These are phyloP conservation scores for Ramaria sp. DNA, from an alignment of 768 basidiomycete genomes.

Conservation along the genomic window DNA sequence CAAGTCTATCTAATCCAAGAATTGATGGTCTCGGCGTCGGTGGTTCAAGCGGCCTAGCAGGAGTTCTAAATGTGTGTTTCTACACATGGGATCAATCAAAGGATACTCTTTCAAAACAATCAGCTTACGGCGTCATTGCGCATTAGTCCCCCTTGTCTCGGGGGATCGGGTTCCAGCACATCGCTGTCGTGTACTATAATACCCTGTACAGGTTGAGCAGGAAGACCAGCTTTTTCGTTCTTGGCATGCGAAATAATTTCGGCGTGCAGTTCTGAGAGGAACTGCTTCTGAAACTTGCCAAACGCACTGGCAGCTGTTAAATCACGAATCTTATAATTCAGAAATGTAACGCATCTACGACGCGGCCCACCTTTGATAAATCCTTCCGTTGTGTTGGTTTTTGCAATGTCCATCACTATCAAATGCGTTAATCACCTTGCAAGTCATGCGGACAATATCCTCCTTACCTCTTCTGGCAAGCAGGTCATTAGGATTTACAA, in stretches of 20 bases:
- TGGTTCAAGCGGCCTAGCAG: slow-evolving; percentile 61
- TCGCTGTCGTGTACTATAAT: slow-evolving; percentile 75
- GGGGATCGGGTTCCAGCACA: slow-evolving; percentile 70
- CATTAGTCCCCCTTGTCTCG: slow-evolving; percentile 64
- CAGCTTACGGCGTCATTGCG: slow-evolving; percentile 47
- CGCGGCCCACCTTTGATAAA: slow-evolving; percentile 51
- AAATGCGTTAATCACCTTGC: background rate
- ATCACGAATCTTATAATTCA: slow-evolving; percentile 3
- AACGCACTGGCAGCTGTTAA: slow-evolving; percentile 64
- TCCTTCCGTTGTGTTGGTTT: slow-evolving; percentile 47
- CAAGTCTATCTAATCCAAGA: slow-evolving; percentile 81
- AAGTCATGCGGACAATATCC: background rate
- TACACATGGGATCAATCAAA: slow-evolving; percentile 20
- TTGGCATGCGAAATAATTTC: slow-evolving; percentile 66
- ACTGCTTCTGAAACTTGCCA: slow-evolving; percentile 77
- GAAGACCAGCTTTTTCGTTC: slow-evolving; percentile 45
- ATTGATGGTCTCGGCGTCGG: slow-evolving; percentile 70
- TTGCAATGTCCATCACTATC: slow-evolving; percentile 66
- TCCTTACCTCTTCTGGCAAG: slow-evolving; percentile 46
- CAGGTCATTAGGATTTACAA: slow-evolving; percentile 72
- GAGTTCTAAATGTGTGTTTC: slow-evolving; percentile 76
- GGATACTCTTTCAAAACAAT: background rate
- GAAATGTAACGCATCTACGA: background rate
- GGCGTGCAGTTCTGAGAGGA: slow-evolving; percentile 66
- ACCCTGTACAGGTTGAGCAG: slow-evolving; percentile 54